Evolutionary conservation across 352 stramenopile genomes (phyloP).

Genomic region (Phytopythium litorale): DNA sequence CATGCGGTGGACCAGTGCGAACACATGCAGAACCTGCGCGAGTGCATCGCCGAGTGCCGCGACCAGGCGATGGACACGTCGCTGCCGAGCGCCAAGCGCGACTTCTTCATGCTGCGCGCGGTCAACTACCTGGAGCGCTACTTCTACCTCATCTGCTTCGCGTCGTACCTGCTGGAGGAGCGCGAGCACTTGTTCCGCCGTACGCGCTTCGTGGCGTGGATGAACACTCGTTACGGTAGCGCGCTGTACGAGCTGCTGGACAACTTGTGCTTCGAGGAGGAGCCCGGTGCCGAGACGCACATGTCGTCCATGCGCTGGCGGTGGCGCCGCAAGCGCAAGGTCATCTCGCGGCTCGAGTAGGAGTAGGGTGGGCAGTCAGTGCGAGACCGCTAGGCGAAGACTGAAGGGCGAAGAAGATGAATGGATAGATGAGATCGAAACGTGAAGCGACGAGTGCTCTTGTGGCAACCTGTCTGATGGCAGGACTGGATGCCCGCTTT

Average conservation of each 20-base stretch:
- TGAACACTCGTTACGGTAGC: constrained; percentile 79
- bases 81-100: constrained; percentile 57
- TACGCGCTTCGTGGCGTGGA: constrained; percentile 76
- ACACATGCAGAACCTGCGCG: constrained; percentile 82
- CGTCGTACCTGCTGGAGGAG: constrained; percentile 81
- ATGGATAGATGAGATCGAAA: no score
- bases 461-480: no score
- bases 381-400: no score
- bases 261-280: constrained; percentile 84
- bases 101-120: constrained; percentile 79
- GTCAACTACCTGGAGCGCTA: constrained; percentile 90
- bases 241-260: constrained; percentile 83
- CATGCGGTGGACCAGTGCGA: constrained; percentile 75
- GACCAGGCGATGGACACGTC: constrained; percentile 74
- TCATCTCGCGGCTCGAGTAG: constrained; percentile 74
- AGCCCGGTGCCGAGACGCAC: constrained; percentile 71
- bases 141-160: constrained; percentile 89
- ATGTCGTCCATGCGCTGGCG: constrained; percentile 85
- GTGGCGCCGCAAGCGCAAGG: constrained; percentile 84
- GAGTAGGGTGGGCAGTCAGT: constrained; percentile 24
- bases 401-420: no score
- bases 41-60: constrained; percentile 78
- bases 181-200: constrained; percentile 42
- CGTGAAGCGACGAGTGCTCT: no score
- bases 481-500: no score